phyloP scores from a whole-genome alignment of 257 asterid species.

The Gentiana macrophylla region DNA sequence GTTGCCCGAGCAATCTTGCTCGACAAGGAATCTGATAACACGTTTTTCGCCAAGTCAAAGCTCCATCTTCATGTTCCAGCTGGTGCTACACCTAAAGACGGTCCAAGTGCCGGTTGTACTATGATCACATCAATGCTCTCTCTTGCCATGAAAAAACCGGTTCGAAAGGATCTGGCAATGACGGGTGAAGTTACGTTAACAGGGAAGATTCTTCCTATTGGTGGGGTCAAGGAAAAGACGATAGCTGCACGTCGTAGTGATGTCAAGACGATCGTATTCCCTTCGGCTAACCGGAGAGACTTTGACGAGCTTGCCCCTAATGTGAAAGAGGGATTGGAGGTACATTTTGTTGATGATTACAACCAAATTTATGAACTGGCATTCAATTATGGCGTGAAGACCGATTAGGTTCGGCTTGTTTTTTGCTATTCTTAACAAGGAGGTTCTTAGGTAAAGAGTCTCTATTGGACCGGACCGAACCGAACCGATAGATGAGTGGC shows the following conservation, averaged over 20 bases:
- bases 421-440: background rate
- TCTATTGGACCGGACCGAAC: too few relatives aligned
- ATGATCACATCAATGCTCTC: constrained; percentile 92
- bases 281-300: constrained; percentile 91
- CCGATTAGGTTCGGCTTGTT: background rate
- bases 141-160: constrained; percentile 71
- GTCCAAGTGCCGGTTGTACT: constrained; percentile 99
- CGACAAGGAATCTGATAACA: constrained; percentile 65
- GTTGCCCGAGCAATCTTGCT: constrained; percentile 67
- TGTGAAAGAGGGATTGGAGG: constrained; percentile 90
- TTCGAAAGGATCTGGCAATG: constrained; percentile 91
- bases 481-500: too few relatives aligned
- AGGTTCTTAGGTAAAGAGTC: background rate
- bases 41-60: constrained; percentile 62
- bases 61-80: constrained; percentile 98
- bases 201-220: constrained; percentile 89
- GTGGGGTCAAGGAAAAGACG: constrained; percentile 98
- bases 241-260: constrained; percentile 93
- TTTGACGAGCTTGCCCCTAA: constrained; percentile 87
- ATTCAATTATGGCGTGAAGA: constrained; percentile 21
- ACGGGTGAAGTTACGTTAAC: constrained; percentile 94
- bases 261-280: constrained; percentile 78
- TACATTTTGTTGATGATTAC: constrained; percentile 82
- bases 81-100: constrained; percentile 96
- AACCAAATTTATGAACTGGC: constrained; percentile 64